A percentile compares a stretch with the other conserved stretches of the same genome.
These are phyloP conservation scores for Russula sp. DNA, from an alignment of 768 basidiomycete species.

Conservation along the genomic window DNA sequence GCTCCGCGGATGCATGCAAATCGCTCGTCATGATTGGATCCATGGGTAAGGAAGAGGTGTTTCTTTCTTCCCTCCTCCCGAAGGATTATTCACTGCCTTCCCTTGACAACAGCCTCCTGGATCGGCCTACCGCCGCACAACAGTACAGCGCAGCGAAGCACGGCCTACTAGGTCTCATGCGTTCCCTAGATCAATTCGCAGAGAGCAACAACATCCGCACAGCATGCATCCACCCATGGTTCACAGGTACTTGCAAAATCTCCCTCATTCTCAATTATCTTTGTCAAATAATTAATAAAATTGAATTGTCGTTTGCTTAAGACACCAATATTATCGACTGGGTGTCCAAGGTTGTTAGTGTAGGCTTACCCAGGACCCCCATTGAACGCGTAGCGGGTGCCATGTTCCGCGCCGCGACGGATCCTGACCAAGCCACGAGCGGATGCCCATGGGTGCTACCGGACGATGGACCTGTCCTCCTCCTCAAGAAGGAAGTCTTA, in stretches of 20 bases:
- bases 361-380: constrained; percentile 50
- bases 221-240: constrained; percentile 51
- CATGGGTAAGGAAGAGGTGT: constrained; percentile 42
- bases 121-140: constrained; percentile 40
- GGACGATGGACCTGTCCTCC: constrained; percentile 51
- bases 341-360: constrained; percentile 43
- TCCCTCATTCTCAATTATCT: background rate
- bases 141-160: constrained; percentile 55
- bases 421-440: constrained; percentile 44
- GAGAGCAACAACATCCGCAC: constrained; percentile 43
- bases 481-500: constrained; percentile 47
- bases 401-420: constrained; percentile 51
- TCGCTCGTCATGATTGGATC: constrained; percentile 54
- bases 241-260: constrained; percentile 42
- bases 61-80: background rate
- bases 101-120: constrained; percentile 47
- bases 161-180: constrained; percentile 52
- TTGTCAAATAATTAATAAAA: background rate
- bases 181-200: constrained; percentile 43
- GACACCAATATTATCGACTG: constrained; percentile 49
- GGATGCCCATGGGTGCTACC: constrained; percentile 49
- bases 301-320: constrained; percentile 27
- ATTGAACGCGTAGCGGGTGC: constrained; percentile 49
- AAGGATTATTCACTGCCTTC: background rate
- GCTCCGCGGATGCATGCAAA: constrained; percentile 42